Conservation (phyloP, 2,329 filamentous ascomycete genomes). For the Colletotrichum aenigma region DNA sequence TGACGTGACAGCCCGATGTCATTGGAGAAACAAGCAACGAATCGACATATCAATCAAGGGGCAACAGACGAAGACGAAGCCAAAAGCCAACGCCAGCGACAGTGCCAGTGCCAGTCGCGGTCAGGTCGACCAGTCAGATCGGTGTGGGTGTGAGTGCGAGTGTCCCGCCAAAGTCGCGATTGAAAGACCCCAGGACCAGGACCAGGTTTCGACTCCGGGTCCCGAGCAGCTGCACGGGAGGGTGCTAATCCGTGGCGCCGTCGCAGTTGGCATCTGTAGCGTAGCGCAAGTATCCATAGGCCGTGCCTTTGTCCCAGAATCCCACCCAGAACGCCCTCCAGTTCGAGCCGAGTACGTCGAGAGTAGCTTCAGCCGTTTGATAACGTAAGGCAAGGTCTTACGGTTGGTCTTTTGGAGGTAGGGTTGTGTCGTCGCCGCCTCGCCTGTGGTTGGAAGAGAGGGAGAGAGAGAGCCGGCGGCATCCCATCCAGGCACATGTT, state of each 20-base stretch:
- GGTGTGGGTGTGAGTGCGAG: neutral
- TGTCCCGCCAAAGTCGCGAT: neutral
- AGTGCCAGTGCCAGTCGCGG: neutral
- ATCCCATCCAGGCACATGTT: neutral
- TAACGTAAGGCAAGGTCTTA: neutral
- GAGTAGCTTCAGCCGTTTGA: neutral
- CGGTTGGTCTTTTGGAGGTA: neutral
- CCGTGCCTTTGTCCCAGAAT: neutral
- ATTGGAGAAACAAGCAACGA: slow-evolving; percentile 6
- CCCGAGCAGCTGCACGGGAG: slow-evolving; percentile 10
- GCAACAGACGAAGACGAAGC: neutral
- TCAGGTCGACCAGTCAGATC: neutral
- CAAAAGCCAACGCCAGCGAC: neutral
- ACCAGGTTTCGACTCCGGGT: slow-evolving; percentile 5
- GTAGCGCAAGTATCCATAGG: neutral
- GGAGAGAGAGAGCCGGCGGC: neutral
- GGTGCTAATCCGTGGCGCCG: slow-evolving; percentile 12
- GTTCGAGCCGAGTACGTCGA: neutral
- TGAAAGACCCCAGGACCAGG: neutral
- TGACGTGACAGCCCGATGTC: slow-evolving; percentile 6
- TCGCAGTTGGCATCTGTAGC: neutral
- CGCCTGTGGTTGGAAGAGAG: neutral
- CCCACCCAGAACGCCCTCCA: neutral
- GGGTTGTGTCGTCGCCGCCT: neutral
- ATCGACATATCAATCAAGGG: neutral